Evolutionary conservation across 441 rosid species (phyloP), one percentile per base, ranked within the genome.

Genomic region (Erodium moschatum): DNA sequence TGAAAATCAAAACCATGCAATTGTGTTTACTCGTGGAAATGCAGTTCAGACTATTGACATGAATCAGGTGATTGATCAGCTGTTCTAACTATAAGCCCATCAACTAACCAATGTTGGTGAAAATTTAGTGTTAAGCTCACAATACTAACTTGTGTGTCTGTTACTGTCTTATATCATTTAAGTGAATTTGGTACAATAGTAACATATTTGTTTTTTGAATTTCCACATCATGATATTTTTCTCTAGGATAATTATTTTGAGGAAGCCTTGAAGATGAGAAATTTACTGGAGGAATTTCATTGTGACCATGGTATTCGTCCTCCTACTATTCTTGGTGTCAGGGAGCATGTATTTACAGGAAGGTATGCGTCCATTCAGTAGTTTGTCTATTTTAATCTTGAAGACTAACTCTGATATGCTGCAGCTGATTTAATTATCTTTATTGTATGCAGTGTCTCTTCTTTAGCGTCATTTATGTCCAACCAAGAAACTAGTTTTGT

Each of bases 261-360:
- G 81, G 99, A 95, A 81, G 99, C 99, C 67, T 78, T 95, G 80
- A 95, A 95, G 83, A 85, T 92, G 96, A 84, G 99, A 80, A 95
- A 95, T 83, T 95, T 95, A 70, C 84, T 95, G 66, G 98, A 92
- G 77, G 98, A 92, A 79, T 95, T 95, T 56, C 82, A 86, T 64
- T 31, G 75, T 64, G 86, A 89, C 80, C 96, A 95, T 76, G 99
- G 99, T 44, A 85, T 89, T 75, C 95, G 80, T 69, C 82, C 89
- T 73, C 87, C 99, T 74, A 90, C 97, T 21, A 95, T 95, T 83
- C 95, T 95, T 77, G 99, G 99, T 78, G 98, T 95, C 71, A 79
- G 99, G 81, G 99, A 95, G 77, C 91, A 95, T 72, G 93, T 95
- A 68, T 95, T 95, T 74, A 95, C 99, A 0, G 99, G 99, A 85